Base-by-base conservation (phyloP, 2,329 filamentous ascomycete species). In the Ophiostoma sp. region DNA sequence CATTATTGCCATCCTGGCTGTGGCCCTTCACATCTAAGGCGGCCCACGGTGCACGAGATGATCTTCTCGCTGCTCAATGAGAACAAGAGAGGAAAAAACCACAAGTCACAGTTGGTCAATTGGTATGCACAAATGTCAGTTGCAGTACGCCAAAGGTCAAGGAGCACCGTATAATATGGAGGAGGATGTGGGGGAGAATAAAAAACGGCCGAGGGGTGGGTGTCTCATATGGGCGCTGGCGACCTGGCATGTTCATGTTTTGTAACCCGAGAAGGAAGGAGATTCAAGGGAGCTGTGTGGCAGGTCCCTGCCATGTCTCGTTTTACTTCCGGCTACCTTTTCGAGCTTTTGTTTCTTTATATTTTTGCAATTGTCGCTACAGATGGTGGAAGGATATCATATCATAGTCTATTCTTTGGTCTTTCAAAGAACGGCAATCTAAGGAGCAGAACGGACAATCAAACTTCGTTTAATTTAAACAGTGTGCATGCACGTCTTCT, bases 1-100 rank as follows among this genome's bases (percentile, higher is more conserved):
- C 70, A 73, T 82, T 50, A 80, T 80, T 15, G 77, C 77, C 63
- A 75, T 82, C 69, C 79, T 81, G 78, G 79, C 81, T 52, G 73
- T 80, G 63, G 74, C 82, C 71, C 57, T 69, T 45, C n/a, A 42
- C 59, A 42, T 64, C 33, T 64, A 64, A 64, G 19, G n/a, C 6
- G 28, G 55, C 12, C 25, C 11, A 28, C 3, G 45, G 36, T 15
- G 12, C 61, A 45, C 61, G 12, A 15, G 42, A 28, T 45, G 2
- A 17, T 48, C 5, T 3, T 3, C 6, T 28, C 22, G 36, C 25
- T 39, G 61, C n/a, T 11, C 22, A 7, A 17, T 17, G 61, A 22
- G 36, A 15, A 28, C 8, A 7, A 45, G 61, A 28, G n/a, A 28
- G 36, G 25, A 2, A 7, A 31, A n/a, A 63, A 22, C n/a, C 36